Base-by-base conservation (phyloP, 2,329 filamentous ascomycete genomes). In the Hortaea sp. region DNA sequence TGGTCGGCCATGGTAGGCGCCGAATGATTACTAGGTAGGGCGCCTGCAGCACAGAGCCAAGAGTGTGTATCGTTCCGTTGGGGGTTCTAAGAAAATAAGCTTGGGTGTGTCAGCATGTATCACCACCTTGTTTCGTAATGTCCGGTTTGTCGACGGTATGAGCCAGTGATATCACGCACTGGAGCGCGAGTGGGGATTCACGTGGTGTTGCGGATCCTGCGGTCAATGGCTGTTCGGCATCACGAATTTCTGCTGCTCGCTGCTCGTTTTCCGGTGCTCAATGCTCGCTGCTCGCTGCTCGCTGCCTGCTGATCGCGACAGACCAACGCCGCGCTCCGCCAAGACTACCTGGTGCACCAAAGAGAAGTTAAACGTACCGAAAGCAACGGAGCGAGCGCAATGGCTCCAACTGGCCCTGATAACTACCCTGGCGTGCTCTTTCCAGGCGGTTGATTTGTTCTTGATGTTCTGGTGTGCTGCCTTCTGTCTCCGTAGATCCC, bases 1-100 rank as follows among this genome's bases (percentile, higher is more conserved):
- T 79, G 73, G 70, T 85, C 82, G 68, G 82, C 82, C 82, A 86
- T 86, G 66, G 67, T 70, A 45, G 55, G 57, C 56, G 55, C 49
- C 38, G 28, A 42, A 41, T 39, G 38, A 44, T 37, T 42, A 42
- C 37, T 44, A 41, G 30, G 30, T 42, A 47, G 48, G 42, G 6
- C 13, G 29, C 32, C 11, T 32, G 31, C 41, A 34, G 29, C 7
- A 12, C 20, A 7, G 6, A 7, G 29, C 7, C 29, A 6, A 20
- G 11, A 13, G 9, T 30, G 30, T 29, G 7, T 7, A 7, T 10
- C 13, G 12, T 12, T n/a, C 29, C 32, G 32, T 9, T 35, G n/a
- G 32, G 32, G 20, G 20, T 20, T 20, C 20, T 20, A 20, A 20
- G 20, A 20, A 20, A 20, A 20, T 20, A 20, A 20, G 20, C 20